Evolutionary conservation across 2,329 filamentous ascomycete genomes (phyloP).

Genomic region (Aspergillus piperis): DNA sequence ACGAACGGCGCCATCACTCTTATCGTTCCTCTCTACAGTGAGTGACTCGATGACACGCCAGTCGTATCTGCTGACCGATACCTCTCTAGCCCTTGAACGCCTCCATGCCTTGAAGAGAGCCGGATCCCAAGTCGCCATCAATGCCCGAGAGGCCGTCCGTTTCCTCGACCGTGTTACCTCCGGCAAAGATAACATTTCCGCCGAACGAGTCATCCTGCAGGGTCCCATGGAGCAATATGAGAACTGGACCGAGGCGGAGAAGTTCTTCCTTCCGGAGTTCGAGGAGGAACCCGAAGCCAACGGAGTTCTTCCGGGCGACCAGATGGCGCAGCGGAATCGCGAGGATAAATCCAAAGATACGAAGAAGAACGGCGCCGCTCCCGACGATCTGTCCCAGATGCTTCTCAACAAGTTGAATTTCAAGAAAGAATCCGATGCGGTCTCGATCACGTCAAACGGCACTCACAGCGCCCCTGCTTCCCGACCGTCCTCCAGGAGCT

Average conservation of each 20-base stretch:
- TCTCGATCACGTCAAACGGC: slow-evolving; percentile 44
- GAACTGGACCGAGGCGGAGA: slow-evolving; percentile 49
- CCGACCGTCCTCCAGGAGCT: slow-evolving; percentile 47
- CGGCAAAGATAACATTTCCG: slow-evolving; percentile 46
- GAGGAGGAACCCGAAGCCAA: slow-evolving; percentile 41
- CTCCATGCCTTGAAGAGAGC: slow-evolving; percentile 49
- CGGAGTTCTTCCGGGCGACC: slow-evolving; percentile 18
- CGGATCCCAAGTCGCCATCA: slow-evolving; percentile 50
- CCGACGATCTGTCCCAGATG: slow-evolving; percentile 49
- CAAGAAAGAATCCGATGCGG: slow-evolving; percentile 43
- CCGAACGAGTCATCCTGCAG: slow-evolving; percentile 49
- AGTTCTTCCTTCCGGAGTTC: slow-evolving; percentile 48
- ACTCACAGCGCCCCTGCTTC: slow-evolving; percentile 47
- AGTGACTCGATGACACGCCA: slow-evolving; percentile 17
- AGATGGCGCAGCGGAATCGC: slow-evolving; percentile 21
- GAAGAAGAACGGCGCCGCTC: slow-evolving; percentile 25
- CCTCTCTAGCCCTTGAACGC: slow-evolving; percentile 46
- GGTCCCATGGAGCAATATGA: slow-evolving; percentile 53
- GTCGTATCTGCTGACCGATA: slow-evolving; percentile 10
- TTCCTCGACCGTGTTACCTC: slow-evolving; percentile 54
- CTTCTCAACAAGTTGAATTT: slow-evolving; percentile 51
- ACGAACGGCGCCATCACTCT: slow-evolving; percentile 52
- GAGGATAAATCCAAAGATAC: slow-evolving; percentile 24
- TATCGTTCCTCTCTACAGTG: slow-evolving; percentile 56
- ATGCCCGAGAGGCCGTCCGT: slow-evolving; percentile 54